Evolutionary conservation across 306 rosid species (phyloP), one percentile per base, ranked within the genome.

Genomic region (Boehmeria nivea): DNA sequence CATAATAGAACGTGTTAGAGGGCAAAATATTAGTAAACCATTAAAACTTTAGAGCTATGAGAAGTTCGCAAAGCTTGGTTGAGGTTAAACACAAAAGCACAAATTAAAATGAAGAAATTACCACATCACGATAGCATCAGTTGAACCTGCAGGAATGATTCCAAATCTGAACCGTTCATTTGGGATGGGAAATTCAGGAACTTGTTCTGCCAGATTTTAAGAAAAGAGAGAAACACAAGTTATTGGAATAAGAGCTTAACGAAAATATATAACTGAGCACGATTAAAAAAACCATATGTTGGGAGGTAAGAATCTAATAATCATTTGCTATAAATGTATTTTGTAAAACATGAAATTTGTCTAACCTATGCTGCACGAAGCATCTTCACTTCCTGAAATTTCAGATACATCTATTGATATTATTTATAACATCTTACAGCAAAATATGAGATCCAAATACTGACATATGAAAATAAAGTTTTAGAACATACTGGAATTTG

Each of bases 101-200:
- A 46, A 18, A 46, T 19, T 8, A 0, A 25, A 5, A 24, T 21
- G 14, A 24, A 40, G 28, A 59, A 33, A 23, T 43, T 84, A 90
- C 95, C 98, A 90, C 76, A 90, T 82, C 57, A 90, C 98, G 63
- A 87, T 76, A 74, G 95, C 94, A 48, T 90, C 98, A 15, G 98
- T 90, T 60, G 98, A 90, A 56, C 98, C 98, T 2, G 98, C 81
- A 51, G 98, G 95, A 78, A 87, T 90, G 68, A 90, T 82, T 59
- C 98, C 98, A 49, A 90, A 82, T 78, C 95, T 80, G 67, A 87
- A 87, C 60, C 68, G 28, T 67, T 74, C 72, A 59, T 70, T 75
- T n/a, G 81, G 78, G 75, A 80, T 42, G 43, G 68, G 69, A 74
- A 79, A 71, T 44, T 71, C 83, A 19, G 64, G 61, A 71, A 80